Evolutionary conservation across 345 rosid species (phyloP).

Genomic region (Passiflora organensis): DNA sequence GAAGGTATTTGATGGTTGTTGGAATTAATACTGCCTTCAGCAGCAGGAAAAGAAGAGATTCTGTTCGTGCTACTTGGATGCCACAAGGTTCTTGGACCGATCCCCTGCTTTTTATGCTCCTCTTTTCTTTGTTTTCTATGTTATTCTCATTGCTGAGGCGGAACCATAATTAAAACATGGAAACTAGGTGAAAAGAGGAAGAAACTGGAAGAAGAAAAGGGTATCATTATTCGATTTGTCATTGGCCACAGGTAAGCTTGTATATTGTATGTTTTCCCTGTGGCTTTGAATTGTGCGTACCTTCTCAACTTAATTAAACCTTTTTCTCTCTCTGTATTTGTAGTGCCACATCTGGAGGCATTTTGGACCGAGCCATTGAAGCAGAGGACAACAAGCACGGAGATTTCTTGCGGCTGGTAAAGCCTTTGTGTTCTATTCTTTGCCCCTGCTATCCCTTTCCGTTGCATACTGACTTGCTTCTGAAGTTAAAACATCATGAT

Average conservation of each 20-base stretch:
- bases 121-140: neutral
- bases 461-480: neutral
- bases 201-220: constrained; percentile 89
- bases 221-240: constrained; percentile 78
- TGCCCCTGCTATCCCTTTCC: constrained; percentile 1
- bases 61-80: constrained; percentile 94
- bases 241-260: constrained; percentile 91
- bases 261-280: too few relatives aligned
- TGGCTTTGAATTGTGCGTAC: too few relatives aligned
- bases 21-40: constrained; percentile 97
- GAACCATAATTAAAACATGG: constrained; percentile 8
- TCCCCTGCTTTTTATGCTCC: constrained; percentile 1
- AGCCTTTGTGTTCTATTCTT: constrained; percentile 3
- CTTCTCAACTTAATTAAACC: too few relatives aligned
- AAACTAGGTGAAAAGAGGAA: constrained; percentile 73
- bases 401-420: constrained; percentile 83
- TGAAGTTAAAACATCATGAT: neutral
- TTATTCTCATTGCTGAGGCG: constrained; percentile 6
- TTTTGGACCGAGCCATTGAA: constrained; percentile 84
- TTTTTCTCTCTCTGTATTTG: too few relatives aligned
- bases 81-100: constrained; percentile 61
- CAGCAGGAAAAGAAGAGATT: constrained; percentile 90
- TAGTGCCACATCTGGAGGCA: constrained; percentile 88
- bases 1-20: constrained; percentile 76
- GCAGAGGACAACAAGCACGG: constrained; percentile 92